Conservation (phyloP, 2,329 filamentous ascomycete species). For the Fusarium aywerte region DNA sequence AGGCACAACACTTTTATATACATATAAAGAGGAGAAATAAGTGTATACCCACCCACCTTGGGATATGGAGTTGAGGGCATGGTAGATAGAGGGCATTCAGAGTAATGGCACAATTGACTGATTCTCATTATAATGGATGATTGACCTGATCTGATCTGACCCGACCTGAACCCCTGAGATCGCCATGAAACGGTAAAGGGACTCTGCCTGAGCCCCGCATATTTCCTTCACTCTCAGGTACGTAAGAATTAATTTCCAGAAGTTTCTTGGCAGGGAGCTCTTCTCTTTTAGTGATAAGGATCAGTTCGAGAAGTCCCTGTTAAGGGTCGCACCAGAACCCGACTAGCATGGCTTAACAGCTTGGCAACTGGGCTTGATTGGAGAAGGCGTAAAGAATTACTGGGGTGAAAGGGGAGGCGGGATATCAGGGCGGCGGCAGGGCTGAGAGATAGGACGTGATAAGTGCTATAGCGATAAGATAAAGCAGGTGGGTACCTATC, state of each 20-base stretch:
- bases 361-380: slow-evolving; percentile 11
- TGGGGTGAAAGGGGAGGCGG: neutral
- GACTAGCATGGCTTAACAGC: neutral
- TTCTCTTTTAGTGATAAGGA: neutral
- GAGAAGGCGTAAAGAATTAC: neutral
- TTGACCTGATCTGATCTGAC: neutral
- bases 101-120: neutral
- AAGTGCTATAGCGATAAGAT: neutral
- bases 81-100: slow-evolving; percentile 4
- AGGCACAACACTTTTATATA: slow-evolving; percentile 7
- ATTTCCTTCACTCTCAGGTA: neutral
- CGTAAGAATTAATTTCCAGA: slow-evolving; percentile 17
- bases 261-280: slow-evolving; percentile 12
- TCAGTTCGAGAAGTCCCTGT: neutral
- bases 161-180: neutral
- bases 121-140: neutral
- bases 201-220: neutral
- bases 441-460: slow-evolving; percentile 7
- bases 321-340: neutral
- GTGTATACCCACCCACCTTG: neutral
- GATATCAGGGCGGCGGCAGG: neutral
- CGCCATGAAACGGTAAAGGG: slow-evolving; percentile 1
- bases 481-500: too few relatives aligned
- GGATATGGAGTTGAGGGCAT: slow-evolving; percentile 23
- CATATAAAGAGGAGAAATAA: neutral